These are phyloP conservation scores for Viola odorata DNA, from an alignment of 345 rosid species.

Conservation along the genomic window DNA sequence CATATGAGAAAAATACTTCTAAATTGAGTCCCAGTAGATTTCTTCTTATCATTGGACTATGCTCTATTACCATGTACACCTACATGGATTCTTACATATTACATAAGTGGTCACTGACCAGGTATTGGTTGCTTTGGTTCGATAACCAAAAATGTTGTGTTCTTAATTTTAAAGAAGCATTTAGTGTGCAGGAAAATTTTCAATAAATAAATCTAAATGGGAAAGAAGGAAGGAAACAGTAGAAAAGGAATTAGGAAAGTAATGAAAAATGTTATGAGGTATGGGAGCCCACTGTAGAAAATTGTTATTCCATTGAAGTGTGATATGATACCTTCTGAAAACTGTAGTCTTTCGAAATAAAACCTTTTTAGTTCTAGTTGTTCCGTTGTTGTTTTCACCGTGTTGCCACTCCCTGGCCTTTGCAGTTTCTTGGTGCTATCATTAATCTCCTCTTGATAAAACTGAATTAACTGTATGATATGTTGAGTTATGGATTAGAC, in stretches of 20 bases:
- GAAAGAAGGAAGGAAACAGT: neutral
- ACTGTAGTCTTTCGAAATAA: neutral
- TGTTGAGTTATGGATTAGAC: neutral
- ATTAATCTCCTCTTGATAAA: no score
- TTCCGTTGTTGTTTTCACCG: neutral
- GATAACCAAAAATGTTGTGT: neutral
- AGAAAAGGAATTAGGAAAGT: conserved; percentile 2
- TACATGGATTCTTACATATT: neutral
- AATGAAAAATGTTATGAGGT: neutral
- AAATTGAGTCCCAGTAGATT: neutral
- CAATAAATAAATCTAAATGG: no score
- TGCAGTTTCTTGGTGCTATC: no score
- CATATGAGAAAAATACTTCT: conserved; percentile 2
- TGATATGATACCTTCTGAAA: neutral
- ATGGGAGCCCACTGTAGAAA: neutral
- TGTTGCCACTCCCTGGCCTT: no score
- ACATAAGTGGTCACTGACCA: conserved; percentile 1
- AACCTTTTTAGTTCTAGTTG: neutral
- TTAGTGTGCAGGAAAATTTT: neutral
- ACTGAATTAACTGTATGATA: neutral
- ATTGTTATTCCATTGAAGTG: neutral
- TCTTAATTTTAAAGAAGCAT: neutral
- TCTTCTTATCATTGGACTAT: neutral
- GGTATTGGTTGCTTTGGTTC: neutral
- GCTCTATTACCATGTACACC: neutral